These are phyloP conservation scores for Chaetomium sp. DNA, from an alignment of 2,329 filamentous ascomycete genomes.

Conservation along the genomic window DNA sequence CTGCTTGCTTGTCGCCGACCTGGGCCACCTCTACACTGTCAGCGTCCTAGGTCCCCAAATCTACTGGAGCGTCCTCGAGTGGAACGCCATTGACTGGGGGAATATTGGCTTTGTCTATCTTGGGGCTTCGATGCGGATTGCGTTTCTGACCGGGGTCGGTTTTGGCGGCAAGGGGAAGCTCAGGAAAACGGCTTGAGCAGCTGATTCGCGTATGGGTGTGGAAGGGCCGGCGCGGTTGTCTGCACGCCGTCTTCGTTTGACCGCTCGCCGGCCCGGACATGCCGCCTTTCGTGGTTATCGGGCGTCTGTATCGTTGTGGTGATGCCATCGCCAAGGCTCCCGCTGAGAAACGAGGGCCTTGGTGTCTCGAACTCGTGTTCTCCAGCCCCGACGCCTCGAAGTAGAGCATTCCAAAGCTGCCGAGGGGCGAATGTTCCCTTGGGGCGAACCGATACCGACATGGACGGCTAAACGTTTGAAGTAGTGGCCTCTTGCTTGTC, in stretches of 20 bases:
- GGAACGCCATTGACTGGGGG: conserved; percentile 70
- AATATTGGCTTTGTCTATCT: conserved; percentile 72
- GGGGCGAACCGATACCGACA: neutral
- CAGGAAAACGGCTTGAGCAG: conserved; percentile 28
- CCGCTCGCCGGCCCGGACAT: too few relatives aligned
- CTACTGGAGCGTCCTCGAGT: conserved; percentile 64
- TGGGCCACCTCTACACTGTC: conserved; percentile 73
- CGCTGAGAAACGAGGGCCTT: neutral
- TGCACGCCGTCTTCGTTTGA: neutral
- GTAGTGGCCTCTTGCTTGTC: neutral
- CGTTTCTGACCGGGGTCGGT: conserved; percentile 62
- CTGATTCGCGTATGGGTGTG: neutral
- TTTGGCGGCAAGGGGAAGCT: conserved; percentile 39
- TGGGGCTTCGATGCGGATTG: conserved; percentile 60
- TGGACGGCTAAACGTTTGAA: neutral
- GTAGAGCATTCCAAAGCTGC: neutral
- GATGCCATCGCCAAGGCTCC: neutral
- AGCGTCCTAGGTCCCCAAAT: conserved; percentile 58
- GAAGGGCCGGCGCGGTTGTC: neutral
- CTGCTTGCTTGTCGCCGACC: conserved; percentile 71
- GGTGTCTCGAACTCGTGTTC: neutral
- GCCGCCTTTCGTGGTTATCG: neutral
- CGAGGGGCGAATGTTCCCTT: neutral
- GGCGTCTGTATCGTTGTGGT: neutral
- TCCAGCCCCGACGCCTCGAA: neutral